Conservation (phyloP, 2,329 filamentous ascomycete genomes). For the Amauroascus niger region DNA sequence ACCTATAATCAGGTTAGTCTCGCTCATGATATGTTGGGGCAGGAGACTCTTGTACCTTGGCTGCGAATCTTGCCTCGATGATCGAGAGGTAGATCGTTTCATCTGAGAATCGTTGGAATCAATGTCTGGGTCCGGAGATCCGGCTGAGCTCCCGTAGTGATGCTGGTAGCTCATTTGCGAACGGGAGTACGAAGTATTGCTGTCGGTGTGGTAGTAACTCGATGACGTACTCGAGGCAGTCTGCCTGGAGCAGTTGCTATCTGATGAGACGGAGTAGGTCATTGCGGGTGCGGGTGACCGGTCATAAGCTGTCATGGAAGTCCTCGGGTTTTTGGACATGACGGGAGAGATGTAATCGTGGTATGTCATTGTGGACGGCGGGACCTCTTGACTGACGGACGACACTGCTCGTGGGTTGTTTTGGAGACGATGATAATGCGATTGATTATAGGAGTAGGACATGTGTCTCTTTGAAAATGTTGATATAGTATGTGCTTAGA, state of each 20-base stretch:
- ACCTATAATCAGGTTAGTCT: conserved; percentile 3
- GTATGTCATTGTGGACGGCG: background rate
- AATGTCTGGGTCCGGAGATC: background rate
- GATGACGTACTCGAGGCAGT: conserved; percentile 16
- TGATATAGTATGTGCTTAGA: background rate
- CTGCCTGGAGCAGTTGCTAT: conserved; percentile 16
- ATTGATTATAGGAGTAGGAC: conserved; percentile 7
- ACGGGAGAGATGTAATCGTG: conserved; percentile 9
- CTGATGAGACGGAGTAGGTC: conserved; percentile 17
- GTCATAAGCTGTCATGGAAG: conserved; percentile 6
- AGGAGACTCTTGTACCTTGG: background rate
- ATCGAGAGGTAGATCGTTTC: conserved; percentile 3
- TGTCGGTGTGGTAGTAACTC: conserved; percentile 4
- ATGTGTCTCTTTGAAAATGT: background rate
- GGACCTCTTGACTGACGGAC: background rate
- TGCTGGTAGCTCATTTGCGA: conserved; percentile 3
- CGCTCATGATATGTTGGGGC: no score
- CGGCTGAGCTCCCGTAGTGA: background rate
- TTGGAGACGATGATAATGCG: background rate
- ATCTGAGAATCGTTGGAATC: background rate
- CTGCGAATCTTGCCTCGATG: conserved; percentile 6
- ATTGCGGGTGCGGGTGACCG: conserved; percentile 16
- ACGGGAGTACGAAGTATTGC: background rate
- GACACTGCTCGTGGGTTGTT: background rate
- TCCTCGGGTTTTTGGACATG: background rate